Evolutionary conservation across 2,329 filamentous ascomycete species (phyloP), one percentile per base, ranked within the genome.

Genomic region (Setomelanomma holmii): DNA sequence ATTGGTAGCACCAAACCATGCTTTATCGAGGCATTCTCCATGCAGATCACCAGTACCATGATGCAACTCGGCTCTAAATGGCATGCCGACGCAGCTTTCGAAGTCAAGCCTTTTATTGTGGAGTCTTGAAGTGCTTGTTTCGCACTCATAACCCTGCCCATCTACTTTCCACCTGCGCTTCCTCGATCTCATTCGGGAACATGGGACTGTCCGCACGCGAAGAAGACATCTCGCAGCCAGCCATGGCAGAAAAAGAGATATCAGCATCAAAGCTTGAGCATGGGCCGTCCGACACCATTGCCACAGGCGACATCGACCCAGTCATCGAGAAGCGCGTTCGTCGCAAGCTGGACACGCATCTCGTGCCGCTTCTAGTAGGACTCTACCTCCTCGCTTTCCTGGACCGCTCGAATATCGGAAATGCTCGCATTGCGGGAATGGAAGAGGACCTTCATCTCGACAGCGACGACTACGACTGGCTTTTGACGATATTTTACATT

Each of bases 341-440:
- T 16, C 58, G 68, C 21, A 73, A 72, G 47, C 30, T 73, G 21
- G 71, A 74, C 44, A 55, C 30, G 40, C 64, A 71, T 38, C 41
- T 75, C 3, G 48, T 74, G 3, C 72, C 72, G 1, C 63, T 75
- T 1, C 60, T 75, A 1, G 65, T 68, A 27, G 62, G 58, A 1
- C 54, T 75, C 8, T 74, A 75, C 50, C 54, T 75, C 7, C 64
- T 74, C 40, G 63, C 69, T 5, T 71, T 75, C 36, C 60, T 76
- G 12, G 73, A 76, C 41, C 64, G 74, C 14, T 71, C 64, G 4
- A 76, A 76, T 42, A 75, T 76, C 30, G 76, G 70, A 10, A 78
- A 78, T 51, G 76, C 76, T 14, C 67, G 71, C 36, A 73, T 77
- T 21, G 76, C 76, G 0, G 76, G 76, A 6, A 73, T 78, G 72